Conservation (phyloP, 345 rosid genomes). For the Eucalyptus curtisii region DNA sequence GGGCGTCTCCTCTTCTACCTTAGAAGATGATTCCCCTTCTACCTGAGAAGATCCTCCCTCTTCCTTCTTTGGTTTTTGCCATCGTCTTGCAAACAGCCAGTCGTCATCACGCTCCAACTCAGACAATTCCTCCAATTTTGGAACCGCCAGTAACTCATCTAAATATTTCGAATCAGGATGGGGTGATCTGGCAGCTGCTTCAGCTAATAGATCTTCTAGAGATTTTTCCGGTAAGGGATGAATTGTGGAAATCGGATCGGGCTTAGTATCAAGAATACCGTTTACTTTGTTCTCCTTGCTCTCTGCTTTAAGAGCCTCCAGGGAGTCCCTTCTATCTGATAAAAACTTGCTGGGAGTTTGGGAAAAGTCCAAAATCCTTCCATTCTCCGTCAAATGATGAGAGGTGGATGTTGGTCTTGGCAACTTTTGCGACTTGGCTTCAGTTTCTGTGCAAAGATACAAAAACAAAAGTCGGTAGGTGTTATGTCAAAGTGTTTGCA, state of each 20-base stretch:
- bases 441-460: neutral
- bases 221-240: constrained; percentile 8
- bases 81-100: constrained; percentile 37
- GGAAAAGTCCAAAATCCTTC: constrained; percentile 18
- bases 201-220: constrained; percentile 18
- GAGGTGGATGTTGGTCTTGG: neutral
- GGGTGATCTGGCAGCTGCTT: constrained; percentile 34
- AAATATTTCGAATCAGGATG: constrained; percentile 65
- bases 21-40: constrained; percentile 8
- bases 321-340: constrained; percentile 9
- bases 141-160: constrained; percentile 38
- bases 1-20: constrained; percentile 7
- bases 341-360: constrained; percentile 10
- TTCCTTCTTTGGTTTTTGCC: constrained; percentile 13
- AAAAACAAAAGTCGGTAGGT: neutral
- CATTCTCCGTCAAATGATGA: constrained; percentile 7
- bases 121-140: constrained; percentile 35
- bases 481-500: neutral
- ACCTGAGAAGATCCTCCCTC: constrained; percentile 9
- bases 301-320: constrained; percentile 8
- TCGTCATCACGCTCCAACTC: constrained; percentile 32
- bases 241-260: constrained; percentile 2
- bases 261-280: constrained; percentile 21
- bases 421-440: neutral
- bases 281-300: constrained; percentile 27